These are phyloP conservation scores for Bonia amplexicaulis DNA, from an alignment of 176 grass and related monocot species.

Conservation along the genomic window DNA sequence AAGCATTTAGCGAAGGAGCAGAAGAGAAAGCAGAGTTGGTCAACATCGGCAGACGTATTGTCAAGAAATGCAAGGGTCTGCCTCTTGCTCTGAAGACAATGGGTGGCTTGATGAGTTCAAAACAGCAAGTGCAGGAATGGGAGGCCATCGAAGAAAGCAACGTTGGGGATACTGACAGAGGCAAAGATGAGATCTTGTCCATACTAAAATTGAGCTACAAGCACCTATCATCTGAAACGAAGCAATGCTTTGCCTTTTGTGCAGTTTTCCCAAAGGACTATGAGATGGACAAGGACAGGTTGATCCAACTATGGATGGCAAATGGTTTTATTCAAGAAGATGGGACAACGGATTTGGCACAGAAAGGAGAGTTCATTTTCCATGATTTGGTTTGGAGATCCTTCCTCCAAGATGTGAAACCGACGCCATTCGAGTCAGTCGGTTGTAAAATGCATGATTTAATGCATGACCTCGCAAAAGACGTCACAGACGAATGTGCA, in stretches of 20 bases:
- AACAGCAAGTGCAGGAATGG: constrained; percentile 11
- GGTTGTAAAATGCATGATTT: constrained; percentile 27
- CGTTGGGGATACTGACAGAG: not conserved
- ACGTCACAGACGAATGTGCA: not conserved
- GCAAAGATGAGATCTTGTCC: not conserved
- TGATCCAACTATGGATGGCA: not conserved
- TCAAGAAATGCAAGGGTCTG: constrained; percentile 17
- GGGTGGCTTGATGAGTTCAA: constrained; percentile 35
- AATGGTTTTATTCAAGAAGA: no score
- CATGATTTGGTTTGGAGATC: constrained; percentile 6
- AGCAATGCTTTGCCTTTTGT: constrained; percentile 18
- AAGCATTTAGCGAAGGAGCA: constrained; percentile 7
- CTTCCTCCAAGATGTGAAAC: constrained; percentile 15
- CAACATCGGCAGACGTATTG: not conserved
- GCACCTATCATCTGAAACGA: constrained; percentile 6
- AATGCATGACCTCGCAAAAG: constrained; percentile 21
- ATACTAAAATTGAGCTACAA: constrained; percentile 11
- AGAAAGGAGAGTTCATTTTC: no score
- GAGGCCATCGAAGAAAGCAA: not conserved
- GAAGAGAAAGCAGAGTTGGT: not conserved
- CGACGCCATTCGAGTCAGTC: not conserved
- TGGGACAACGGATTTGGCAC: no score
- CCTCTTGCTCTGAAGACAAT: constrained; percentile 35
- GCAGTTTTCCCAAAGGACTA: not conserved
- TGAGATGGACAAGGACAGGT: not conserved